phyloP scores from a whole-genome alignment of 176 grass and related monocot species.

The Triticum urartu region DNA sequence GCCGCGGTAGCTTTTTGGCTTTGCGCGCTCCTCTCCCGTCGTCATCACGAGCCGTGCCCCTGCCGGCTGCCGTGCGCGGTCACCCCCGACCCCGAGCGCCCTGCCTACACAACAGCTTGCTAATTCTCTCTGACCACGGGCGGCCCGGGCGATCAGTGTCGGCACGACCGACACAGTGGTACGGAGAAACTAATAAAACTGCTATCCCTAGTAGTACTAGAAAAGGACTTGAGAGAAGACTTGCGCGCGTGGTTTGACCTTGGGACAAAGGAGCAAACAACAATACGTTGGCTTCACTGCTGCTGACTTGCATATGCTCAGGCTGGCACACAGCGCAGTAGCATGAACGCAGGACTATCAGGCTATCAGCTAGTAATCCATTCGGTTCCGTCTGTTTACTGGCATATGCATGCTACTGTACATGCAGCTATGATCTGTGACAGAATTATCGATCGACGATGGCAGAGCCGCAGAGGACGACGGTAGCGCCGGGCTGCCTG shows the following conservation, averaged over 20 bases:
- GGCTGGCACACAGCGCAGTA: neutral
- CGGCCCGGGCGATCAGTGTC: neutral
- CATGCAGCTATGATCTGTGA: neutral
- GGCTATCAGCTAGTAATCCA: no score
- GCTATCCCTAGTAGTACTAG: neutral
- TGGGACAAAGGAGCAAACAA: neutral
- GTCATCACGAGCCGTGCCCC: conserved; percentile 10
- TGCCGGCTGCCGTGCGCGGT: neutral
- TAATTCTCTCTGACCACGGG: neutral
- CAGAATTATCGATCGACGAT: neutral
- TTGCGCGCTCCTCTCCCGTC: conserved; percentile 2
- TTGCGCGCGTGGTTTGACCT: conserved; percentile 29
- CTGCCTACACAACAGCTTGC: neutral
- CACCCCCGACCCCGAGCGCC: neutral
- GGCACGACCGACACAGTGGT: neutral
- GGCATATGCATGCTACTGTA: no score
- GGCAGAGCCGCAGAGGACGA: neutral
- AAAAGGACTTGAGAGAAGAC: conserved; percentile 28
- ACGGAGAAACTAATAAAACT: no score
- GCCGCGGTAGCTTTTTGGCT: neutral
- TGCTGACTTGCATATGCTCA: neutral
- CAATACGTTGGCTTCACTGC: neutral
- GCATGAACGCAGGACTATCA: no score
- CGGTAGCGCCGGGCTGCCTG: neutral
- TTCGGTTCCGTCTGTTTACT: neutral